phyloP scores from a whole-genome alignment of 2,329 filamentous ascomycete species.

The Colletotrichum lini region DNA sequence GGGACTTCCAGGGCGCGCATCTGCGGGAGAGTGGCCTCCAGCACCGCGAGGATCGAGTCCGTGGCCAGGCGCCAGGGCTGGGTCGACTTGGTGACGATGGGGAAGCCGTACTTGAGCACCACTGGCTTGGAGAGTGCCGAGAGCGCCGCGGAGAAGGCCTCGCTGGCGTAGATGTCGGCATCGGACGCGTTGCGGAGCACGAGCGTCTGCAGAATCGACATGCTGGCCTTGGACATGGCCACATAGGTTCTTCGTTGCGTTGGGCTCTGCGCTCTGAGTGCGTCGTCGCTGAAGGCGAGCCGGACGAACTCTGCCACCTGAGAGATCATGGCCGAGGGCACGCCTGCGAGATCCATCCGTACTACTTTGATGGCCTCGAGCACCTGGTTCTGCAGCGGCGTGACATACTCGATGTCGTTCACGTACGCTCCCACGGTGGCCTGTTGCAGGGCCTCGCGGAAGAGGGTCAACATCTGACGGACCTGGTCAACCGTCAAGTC shows the following conservation, averaged over 20 bases:
- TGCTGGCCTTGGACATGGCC: conserved; percentile 87
- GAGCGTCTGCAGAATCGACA: conserved; percentile 76
- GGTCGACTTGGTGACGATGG: conserved; percentile 77
- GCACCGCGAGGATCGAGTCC: conserved; percentile 75
- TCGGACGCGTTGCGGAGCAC: conserved; percentile 72
- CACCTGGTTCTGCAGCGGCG: conserved; percentile 79
- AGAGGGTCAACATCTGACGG: conserved; percentile 77
- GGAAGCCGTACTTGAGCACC: conserved; percentile 84
- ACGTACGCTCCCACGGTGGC: conserved; percentile 78
- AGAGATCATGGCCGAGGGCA: conserved; percentile 77
- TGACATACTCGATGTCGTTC: conserved; percentile 80
- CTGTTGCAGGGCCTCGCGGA: conserved; percentile 79
- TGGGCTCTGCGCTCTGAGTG: conserved; percentile 49
- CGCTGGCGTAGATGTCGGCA: conserved; percentile 77
- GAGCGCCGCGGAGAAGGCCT: conserved; percentile 76
- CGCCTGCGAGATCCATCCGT: conserved; percentile 74
- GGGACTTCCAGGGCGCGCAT: conserved; percentile 65
- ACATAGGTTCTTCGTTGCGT: conserved; percentile 82
- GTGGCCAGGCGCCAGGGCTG: conserved; percentile 88
- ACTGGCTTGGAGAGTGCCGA: conserved; percentile 79
- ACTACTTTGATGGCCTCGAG: conserved; percentile 78
- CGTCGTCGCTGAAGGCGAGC: conserved; percentile 72
- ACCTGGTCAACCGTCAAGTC: conserved; percentile 75
- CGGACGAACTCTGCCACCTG: conserved; percentile 80
- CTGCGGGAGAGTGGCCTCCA: conserved; percentile 76